phyloP scores from a whole-genome alignment of 1,284 basidiomycete genomes.

The Neolentinus lepideus region DNA sequence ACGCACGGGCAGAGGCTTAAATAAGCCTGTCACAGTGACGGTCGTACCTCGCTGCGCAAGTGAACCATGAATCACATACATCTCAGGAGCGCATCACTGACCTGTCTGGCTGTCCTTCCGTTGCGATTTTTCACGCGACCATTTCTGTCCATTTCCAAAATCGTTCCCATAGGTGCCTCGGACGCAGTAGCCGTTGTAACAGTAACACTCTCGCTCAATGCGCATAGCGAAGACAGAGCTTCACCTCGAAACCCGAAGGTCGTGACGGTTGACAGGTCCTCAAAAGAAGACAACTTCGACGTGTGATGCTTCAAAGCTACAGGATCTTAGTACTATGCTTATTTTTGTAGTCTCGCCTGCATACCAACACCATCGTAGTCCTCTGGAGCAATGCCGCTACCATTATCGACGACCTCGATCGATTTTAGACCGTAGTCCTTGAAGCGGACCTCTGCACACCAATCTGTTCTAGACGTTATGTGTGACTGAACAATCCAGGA shows the following conservation, averaged over 20 bases:
- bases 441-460: constrained; percentile 77
- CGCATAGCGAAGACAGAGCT: constrained; percentile 90
- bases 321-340: background rate
- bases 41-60: constrained; percentile 78
- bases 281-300: constrained; percentile 80
- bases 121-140: constrained; percentile 46
- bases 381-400: constrained; percentile 72
- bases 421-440: constrained; percentile 83
- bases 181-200: constrained; percentile 70
- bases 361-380: constrained; percentile 79
- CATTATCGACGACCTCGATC: constrained; percentile 93
- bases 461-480: background rate
- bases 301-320: constrained; percentile 90
- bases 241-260: constrained; percentile 98
- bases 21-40: constrained; percentile 68
- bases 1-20: constrained; percentile 82
- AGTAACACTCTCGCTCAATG: constrained; percentile 65
- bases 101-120: constrained; percentile 69
- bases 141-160: constrained; percentile 63
- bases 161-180: constrained; percentile 71
- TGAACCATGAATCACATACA: background rate
- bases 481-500: background rate
- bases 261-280: constrained; percentile 66
- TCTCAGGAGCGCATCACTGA: constrained; percentile 24
- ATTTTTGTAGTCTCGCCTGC: constrained; percentile 15